Base-by-base conservation (phyloP, 2,329 filamentous ascomycete genomes). In the Phialocephala sp. region DNA sequence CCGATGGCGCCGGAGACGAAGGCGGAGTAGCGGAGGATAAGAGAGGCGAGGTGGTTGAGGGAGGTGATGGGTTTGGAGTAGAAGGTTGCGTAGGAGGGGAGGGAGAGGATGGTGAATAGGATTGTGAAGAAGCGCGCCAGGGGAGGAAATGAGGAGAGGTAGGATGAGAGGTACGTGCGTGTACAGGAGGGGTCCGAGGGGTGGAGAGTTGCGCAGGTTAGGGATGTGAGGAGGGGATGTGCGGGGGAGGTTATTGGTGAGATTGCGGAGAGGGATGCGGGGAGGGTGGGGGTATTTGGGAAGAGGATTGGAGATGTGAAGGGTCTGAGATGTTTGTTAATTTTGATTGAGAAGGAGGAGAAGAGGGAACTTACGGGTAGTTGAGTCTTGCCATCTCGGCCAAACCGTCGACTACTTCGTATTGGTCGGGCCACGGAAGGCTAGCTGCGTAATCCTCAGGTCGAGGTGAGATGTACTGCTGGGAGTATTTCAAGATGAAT, bases 201-300 rank as follows among this genome's bases (percentile, higher is more conserved):
- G 76, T 99, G 94, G 2, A 98, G 87, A 1, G 94, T 85, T 0
- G 94, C 94, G 79, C 95, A 99, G 52, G 93, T 94, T 22, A 97
- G 87, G 32, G 89, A 90, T 11, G 87, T 89, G 76, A 97, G 94
- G 50, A 93, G 88, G 1, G 94, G 94, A 75, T 98, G 94, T 0
- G 94, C 94, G 35, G 91, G 87, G 1, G 91, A 89, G 1, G 92
- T 93, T 62, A 98, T 87, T 0, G 93, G 91, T 0, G 89, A 84
- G 64, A 97, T 89, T 14, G 85, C 80, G 24, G 83, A 76, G n/a
- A 97, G 84, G 3, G 88, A 82, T 3, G 85, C 76, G 0, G 91
- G 87, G 0, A 96, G 86, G 1, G 86, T 87, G 57, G 85, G 84
- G 72, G 88, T 87, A 68, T 83, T 83, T 0, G 94, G 94, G 78